These are phyloP conservation scores for Gyromitra esculenta DNA, from an alignment of 2,329 filamentous ascomycete species.

Conservation along the genomic window DNA sequence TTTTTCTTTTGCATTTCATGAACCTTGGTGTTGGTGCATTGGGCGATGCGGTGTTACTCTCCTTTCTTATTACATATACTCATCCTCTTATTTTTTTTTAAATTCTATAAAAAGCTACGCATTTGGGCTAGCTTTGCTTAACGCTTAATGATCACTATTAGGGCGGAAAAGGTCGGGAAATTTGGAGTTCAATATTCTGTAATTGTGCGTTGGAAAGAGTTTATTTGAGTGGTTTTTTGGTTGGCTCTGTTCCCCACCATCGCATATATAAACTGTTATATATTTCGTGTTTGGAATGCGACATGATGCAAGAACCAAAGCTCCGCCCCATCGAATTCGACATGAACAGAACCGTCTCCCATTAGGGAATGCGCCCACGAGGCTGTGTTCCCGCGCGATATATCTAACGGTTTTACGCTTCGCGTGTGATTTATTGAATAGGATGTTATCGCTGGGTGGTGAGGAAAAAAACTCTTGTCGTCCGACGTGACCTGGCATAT, in stretches of 20 bases:
- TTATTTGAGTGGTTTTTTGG: slow-evolving; percentile 3
- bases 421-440: neutral
- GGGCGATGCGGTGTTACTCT: slow-evolving; percentile 40
- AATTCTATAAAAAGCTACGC: slow-evolving; percentile 25
- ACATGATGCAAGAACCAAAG: neutral
- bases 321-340: neutral
- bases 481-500: too few species aligned
- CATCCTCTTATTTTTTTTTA: slow-evolving; percentile 17
- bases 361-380: too few species aligned
- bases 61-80: slow-evolving; percentile 22
- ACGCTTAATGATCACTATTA: slow-evolving; percentile 43
- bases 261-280: neutral
- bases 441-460: neutral
- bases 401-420: neutral
- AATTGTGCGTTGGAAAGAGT: neutral
- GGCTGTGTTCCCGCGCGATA: neutral
- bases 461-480: too few species aligned
- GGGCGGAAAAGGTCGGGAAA: neutral
- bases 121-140: slow-evolving; percentile 41
- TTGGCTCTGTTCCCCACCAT: neutral
- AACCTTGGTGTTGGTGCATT: slow-evolving; percentile 40
- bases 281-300: neutral
- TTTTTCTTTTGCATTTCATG: slow-evolving; percentile 13
- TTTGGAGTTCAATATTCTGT: slow-evolving; percentile 24
- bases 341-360: too few species aligned